Conservation (phyloP, 208 protist genomes). For the Acanthamoeba royreba region DNA sequence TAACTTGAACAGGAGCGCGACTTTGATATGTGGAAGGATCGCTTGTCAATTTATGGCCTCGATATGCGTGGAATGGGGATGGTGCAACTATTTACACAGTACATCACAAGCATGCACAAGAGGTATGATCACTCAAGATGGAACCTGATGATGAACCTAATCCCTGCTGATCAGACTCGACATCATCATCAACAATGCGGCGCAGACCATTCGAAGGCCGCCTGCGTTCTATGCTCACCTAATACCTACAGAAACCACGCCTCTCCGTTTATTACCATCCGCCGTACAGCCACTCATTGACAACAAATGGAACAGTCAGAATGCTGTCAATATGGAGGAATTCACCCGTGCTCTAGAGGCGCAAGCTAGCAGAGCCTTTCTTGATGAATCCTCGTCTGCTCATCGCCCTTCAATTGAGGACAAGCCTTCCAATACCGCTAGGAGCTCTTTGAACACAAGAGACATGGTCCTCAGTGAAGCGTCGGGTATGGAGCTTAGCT, state of each 20-base stretch:
- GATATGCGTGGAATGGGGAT: not conserved
- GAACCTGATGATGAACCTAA: constrained; percentile 88
- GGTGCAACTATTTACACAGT: not conserved
- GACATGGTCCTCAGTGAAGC: not conserved
- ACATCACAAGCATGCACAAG: not conserved
- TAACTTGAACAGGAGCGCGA: constrained; percentile 82
- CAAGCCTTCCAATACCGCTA: too few species aligned
- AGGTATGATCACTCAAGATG: too few species aligned
- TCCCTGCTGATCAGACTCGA: constrained; percentile 51
- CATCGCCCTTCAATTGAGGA: too few species aligned
- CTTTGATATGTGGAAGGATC: constrained; percentile 86
- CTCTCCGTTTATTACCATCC: not conserved
- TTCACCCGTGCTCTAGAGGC: not conserved
- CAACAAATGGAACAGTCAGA: not conserved
- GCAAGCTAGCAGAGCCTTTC: too few species aligned
- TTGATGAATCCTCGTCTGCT: too few species aligned
- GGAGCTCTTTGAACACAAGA: too few species aligned
- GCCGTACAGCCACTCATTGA: not conserved
- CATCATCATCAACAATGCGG: constrained; percentile 92
- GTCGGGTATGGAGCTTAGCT: not conserved
- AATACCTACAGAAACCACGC: constrained; percentile 40
- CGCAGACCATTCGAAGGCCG: constrained; percentile 93
- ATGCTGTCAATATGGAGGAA: not conserved
- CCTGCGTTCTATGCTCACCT: constrained; percentile 90
- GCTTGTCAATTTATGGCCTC: constrained; percentile 77